Evolutionary conservation across 2,329 filamentous ascomycete genomes (phyloP).

Genomic region (Alternaria viburni): DNA sequence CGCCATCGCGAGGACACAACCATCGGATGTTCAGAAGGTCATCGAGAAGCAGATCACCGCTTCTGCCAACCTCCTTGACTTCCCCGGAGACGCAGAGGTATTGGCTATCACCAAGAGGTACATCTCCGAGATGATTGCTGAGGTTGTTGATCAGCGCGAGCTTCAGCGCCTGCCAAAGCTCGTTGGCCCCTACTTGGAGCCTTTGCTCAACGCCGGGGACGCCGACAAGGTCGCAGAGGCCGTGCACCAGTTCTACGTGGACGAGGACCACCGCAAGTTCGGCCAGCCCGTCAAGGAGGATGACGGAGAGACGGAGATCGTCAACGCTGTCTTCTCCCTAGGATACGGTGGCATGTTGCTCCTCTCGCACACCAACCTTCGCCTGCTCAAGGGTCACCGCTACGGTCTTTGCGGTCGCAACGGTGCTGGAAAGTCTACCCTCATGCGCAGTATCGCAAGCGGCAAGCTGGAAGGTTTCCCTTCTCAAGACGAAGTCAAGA

Average conservation of each 20-base stretch:
- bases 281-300: constrained; percentile 86
- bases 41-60: constrained; percentile 79
- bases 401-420: constrained; percentile 98
- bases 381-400: constrained; percentile 92
- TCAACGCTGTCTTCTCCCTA: constrained; percentile 96
- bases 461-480: constrained; percentile 98
- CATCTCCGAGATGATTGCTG: constrained; percentile 82
- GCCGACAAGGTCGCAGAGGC: constrained; percentile 71
- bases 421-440: constrained; percentile 96
- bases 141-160: constrained; percentile 84
- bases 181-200: constrained; percentile 76
- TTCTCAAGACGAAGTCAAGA: constrained; percentile 86
- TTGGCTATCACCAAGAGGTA: constrained; percentile 75
- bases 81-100: constrained; percentile 65
- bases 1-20: constrained; percentile 68
- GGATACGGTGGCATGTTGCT: constrained; percentile 98
- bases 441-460: constrained; percentile 95
- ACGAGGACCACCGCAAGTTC: constrained; percentile 86
- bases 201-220: constrained; percentile 68
- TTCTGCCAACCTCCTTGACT: constrained; percentile 66
- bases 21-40: constrained; percentile 75
- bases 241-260: constrained; percentile 78
- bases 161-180: constrained; percentile 72
- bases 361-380: constrained; percentile 92
- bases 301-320: constrained; percentile 92